Evolutionary conservation across 768 basidiomycete species (phyloP).

Genomic region (Pulveroboletus sp.): DNA sequence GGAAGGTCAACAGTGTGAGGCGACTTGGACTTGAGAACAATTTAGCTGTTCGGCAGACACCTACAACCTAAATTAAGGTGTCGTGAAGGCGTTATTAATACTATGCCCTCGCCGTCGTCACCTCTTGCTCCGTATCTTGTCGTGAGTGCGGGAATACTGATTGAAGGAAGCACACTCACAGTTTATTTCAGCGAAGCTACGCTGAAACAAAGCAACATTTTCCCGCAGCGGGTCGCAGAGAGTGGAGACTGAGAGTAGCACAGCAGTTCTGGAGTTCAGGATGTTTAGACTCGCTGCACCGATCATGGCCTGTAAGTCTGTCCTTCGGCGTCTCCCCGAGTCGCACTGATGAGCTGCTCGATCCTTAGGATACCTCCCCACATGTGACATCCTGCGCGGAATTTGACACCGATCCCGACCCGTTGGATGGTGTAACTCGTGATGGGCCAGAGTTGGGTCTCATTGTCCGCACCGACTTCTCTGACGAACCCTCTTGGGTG

Average conservation of each 20-base stretch:
- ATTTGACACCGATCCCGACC: conserved; percentile 45
- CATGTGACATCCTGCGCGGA: conserved; percentile 19
- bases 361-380: conserved; percentile 13
- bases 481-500: conserved; percentile 62
- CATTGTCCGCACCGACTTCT: conserved; percentile 69
- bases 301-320: conserved; percentile 5
- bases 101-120: conserved; percentile 16
- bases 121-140: conserved; percentile 14
- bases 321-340: not conserved
- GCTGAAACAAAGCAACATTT: conserved; percentile 38
- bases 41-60: not conserved
- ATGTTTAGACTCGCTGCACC: conserved; percentile 16
- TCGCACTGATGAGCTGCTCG: not conserved
- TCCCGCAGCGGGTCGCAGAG: conserved; percentile 53
- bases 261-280: conserved; percentile 43
- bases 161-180: conserved; percentile 4
- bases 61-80: not conserved
- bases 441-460: conserved; percentile 53
- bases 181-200: conserved; percentile 36
- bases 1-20: not conserved
- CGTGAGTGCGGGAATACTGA: conserved; percentile 12
- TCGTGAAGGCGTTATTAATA: too few relatives aligned
- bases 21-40: not conserved
- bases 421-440: conserved; percentile 43
- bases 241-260: conserved; percentile 49